These are phyloP conservation scores for Lactuca saligna DNA, from an alignment of 129 eudicot species.

Conservation along the genomic window DNA sequence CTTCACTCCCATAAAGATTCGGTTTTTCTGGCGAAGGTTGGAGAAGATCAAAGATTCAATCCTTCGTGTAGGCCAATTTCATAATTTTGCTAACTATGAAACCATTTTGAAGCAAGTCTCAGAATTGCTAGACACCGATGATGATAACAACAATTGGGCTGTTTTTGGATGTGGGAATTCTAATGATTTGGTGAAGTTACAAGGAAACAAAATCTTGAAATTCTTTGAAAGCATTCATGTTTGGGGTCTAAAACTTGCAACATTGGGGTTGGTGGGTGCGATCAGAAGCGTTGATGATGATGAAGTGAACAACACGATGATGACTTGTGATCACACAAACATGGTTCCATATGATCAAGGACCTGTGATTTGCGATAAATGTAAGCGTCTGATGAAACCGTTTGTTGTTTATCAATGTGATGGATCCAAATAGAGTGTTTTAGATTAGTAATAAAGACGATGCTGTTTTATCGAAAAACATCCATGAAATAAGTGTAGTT, in stretches of 20 bases:
- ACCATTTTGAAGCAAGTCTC: slow-evolving; percentile 35
- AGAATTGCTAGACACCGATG: slow-evolving; percentile 40
- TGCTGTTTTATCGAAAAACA: neutral
- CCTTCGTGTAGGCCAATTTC: slow-evolving; percentile 23
- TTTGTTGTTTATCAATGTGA: slow-evolving; percentile 52
- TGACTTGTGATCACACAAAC: slow-evolving; percentile 40
- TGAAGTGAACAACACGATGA: slow-evolving; percentile 18
- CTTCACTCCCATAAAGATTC: slow-evolving; percentile 35
- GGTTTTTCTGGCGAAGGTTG: slow-evolving; percentile 64
- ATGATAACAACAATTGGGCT: slow-evolving; percentile 42
- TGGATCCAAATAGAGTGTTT: slow-evolving; percentile 30
- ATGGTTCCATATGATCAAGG: slow-evolving; percentile 43
- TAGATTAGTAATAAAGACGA: slow-evolving; percentile 18
- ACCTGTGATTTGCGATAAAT: slow-evolving; percentile 37
- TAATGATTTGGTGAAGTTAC: slow-evolving; percentile 43
- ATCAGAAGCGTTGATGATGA: slow-evolving; percentile 34
- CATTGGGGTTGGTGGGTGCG: slow-evolving; percentile 55
- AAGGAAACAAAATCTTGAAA: slow-evolving; percentile 29
- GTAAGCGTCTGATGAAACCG: slow-evolving; percentile 46
- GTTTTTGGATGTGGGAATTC: slow-evolving; percentile 50
- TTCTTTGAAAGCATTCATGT: slow-evolving; percentile 30
- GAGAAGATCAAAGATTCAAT: slow-evolving; percentile 54
- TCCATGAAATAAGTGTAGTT: slow-evolving; percentile 21
- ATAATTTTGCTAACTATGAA: slow-evolving; percentile 21
- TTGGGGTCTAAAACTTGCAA: slow-evolving; percentile 44